These are phyloP conservation scores for Hemisphaericaspora nanyangensis DNA, from an alignment of 805 yeast species.

Conservation along the genomic window DNA sequence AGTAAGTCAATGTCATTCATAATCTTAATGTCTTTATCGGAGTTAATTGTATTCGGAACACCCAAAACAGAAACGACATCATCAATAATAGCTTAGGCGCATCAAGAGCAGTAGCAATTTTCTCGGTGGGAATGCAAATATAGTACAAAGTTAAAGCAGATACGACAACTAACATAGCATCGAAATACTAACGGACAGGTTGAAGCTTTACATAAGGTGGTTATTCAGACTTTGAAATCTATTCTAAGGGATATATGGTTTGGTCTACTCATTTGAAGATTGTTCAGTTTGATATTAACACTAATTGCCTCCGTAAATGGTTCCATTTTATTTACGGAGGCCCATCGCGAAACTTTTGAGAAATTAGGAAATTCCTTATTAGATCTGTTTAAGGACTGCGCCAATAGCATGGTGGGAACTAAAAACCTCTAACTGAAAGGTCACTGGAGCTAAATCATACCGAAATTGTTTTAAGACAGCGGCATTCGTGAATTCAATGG, in stretches of 20 bases:
- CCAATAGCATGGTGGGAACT: conserved; percentile 3
- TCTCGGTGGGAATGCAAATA: background rate
- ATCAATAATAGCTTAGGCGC: background rate
- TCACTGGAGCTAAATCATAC: no score
- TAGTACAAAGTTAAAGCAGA: conserved; percentile 11
- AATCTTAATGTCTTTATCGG: conserved; percentile 2
- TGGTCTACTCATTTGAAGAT: no score
- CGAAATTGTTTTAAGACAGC: background rate
- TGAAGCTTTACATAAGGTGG: background rate
- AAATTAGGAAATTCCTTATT: no score
- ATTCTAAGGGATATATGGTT: background rate
- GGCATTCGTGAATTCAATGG: background rate
- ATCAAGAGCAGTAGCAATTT: background rate
- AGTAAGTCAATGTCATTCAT: background rate
- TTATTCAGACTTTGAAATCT: conserved; percentile 1
- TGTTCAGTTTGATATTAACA: no score
- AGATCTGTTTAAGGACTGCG: background rate
- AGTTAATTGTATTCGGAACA: background rate
- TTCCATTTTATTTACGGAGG: no score
- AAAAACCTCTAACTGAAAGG: conserved; percentile 3
- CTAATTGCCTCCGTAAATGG: no score
- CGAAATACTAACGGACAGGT: conserved; percentile 2
- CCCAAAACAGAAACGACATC: background rate
- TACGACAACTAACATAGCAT: conserved; percentile 12
- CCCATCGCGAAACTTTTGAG: no score